Conservation (phyloP, 768 basidiomycete genomes). For the Macrolepiota fuliginosa region DNA sequence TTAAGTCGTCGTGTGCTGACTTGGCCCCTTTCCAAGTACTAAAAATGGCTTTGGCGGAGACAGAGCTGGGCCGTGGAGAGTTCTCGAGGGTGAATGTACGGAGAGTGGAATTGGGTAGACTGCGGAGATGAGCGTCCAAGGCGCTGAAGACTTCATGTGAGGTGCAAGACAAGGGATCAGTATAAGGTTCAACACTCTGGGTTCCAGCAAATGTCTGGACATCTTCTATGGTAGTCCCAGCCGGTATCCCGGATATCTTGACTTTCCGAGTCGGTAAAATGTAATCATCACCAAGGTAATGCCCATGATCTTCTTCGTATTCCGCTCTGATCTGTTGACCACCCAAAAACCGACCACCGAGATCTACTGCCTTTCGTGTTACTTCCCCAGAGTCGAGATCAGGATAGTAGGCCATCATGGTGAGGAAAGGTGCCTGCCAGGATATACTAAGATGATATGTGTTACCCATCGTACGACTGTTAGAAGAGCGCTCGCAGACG, state of each 20-base stretch:
- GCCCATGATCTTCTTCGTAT: slow-evolving; percentile 36
- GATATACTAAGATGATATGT: slow-evolving; percentile 43
- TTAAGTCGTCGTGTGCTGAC: slow-evolving; percentile 32
- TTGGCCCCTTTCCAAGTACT: slow-evolving; percentile 47
- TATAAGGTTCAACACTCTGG: neutral
- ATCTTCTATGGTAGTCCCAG: neutral
- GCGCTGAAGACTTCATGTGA: slow-evolving; percentile 9
- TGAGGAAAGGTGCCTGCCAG: slow-evolving; percentile 47
- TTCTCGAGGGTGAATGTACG: slow-evolving; percentile 6
- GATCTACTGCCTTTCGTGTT: slow-evolving; percentile 27
- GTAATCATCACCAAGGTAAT: neutral
- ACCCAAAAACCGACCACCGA: slow-evolving; percentile 34
- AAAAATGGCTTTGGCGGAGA: slow-evolving; percentile 42
- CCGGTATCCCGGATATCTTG: slow-evolving; percentile 9
- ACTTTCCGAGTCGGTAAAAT: neutral
- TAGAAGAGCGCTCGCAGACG: slow-evolving; percentile 34
- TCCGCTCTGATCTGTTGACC: slow-evolving; percentile 45
- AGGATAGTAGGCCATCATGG: slow-evolving; percentile 42
- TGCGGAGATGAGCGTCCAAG: slow-evolving; percentile 3
- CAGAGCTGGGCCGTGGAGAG: neutral
- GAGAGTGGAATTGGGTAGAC: neutral
- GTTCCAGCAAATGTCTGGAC: slow-evolving; percentile 4
- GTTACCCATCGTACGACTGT: slow-evolving; percentile 39
- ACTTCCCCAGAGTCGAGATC: slow-evolving; percentile 26
- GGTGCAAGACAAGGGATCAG: neutral